Conservation (phyloP, 148 eudicot genomes). For the Camellia sinensis region DNA sequence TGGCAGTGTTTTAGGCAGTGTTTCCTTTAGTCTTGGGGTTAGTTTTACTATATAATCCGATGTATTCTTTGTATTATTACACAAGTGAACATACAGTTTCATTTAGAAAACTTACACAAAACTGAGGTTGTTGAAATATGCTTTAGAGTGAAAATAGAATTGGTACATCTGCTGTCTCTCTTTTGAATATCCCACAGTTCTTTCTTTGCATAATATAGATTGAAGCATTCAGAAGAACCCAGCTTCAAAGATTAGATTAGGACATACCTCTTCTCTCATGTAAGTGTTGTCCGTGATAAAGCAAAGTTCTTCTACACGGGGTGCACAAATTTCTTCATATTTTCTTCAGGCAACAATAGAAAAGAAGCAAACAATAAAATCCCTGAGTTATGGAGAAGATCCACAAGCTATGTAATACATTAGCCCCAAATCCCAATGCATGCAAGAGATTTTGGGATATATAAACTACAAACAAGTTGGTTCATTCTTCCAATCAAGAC, state of each 20-base stretch:
- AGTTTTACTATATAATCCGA: no score
- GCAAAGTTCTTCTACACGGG: conserved; percentile 82
- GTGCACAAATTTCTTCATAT: conserved; percentile 87
- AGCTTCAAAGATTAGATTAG: neutral
- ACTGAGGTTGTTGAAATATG: neutral
- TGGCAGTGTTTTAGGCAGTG: no score
- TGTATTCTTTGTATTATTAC: no score
- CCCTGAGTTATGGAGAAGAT: neutral
- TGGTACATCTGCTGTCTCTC: neutral
- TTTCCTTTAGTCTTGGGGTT: no score
- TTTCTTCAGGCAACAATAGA: conserved; percentile 43
- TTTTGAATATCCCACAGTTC: neutral
- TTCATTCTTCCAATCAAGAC: neutral
- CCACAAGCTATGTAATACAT: neutral
- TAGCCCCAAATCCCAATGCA: neutral
- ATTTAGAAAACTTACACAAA: no score
- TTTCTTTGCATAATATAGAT: neutral
- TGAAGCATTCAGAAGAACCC: conserved; percentile 6
- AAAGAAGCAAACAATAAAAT: conserved; percentile 16
- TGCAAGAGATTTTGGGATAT: neutral
- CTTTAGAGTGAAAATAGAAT: neutral
- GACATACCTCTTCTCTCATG: conserved; percentile 68
- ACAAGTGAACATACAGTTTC: no score
- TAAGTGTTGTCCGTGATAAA: conserved; percentile 86
- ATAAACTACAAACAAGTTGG: neutral